Base-by-base conservation (phyloP, 345 rosid genomes). In the Gossypioides kirkii region DNA sequence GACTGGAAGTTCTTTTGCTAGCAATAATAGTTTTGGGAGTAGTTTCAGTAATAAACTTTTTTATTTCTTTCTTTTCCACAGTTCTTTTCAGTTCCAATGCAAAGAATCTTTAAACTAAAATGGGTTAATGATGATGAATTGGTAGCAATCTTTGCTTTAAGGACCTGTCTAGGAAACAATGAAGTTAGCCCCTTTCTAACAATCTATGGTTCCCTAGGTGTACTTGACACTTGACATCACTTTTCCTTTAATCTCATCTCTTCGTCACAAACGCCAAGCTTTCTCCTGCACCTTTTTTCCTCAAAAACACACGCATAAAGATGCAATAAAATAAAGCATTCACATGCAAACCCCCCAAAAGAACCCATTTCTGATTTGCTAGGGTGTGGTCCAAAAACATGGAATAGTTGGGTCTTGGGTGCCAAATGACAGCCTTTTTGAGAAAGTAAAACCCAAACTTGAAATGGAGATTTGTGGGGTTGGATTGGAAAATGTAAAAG, bases 401-500 rank as follows among this genome's bases (percentile, higher is more conserved):
- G 1, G 26, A 50, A 47, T 23, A 47, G 71, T 50, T 69, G 72
- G 72, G 46, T 69, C 60, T 69, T 50, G 54, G 67, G 75, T 59
- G 26, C 23, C 69, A 26, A 47, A 61, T 50, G 61, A 18, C 70
- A 73, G 76, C 61, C 61, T 62, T 73, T 8, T 69, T 23, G 25
- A 45, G 52, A 67, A 66, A 67, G 71, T 67, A 46, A 67, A 49
- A 28, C 45, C 45, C 41, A 59, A 54, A 53, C 73, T 53, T 53
- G 49, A 70, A 18, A 54, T 55, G 73, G 52, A 54, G 62, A 54
- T 53, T 20, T 70, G 62, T 55, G 62, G 50, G 73, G 73, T 70
- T 54, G 32, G 62, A 54, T 32, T 25, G 62, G 62, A 58, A 58
- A 58, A 58, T 58, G 61, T 22, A 55, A 55, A 20, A 5, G 23